Evolutionary conservation across 352 stramenopile genomes (phyloP), one percentile per base, ranked within the genome.

Genomic region (Globisporangium emineosum): DNA sequence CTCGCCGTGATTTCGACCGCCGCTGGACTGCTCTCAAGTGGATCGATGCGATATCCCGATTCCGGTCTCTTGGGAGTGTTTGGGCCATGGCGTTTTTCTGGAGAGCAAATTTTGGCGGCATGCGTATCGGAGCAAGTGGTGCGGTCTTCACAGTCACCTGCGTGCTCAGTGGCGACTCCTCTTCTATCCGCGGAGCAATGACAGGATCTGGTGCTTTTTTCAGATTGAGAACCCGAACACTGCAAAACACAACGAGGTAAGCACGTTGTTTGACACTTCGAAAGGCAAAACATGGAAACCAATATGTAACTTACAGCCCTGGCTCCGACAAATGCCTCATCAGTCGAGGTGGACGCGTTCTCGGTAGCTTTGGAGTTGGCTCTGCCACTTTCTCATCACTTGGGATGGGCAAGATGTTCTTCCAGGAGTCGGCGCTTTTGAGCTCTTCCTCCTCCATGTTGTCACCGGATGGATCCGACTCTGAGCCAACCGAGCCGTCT

Each of bases 381-480:
- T 66, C 42, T 2, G 9, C 17, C 9, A 8, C 17, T 32, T 13
- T 42, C 7, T 30, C 10, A 3, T 61, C 33, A 13, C 12, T 40
- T 1, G 29, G n/a, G 6, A 30, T 53, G 5, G 47, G 19, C 47
- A 57, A 27, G 21, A 67, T 58, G 25, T 17, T 57, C n/a, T 29
- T 52, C 62, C 62, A 67, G 3, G 56, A 52, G 3, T 51, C 5
- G 21, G 56, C 55, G 33, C 69, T 71, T 15, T 72, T 64, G 7
- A 85, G 69, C 40, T 81, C 75, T n/a, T 79, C 70, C 47, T 81
- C 67, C 47, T 90, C 84, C 66, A 83, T 87, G 66, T 89, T 83
- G 62, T 91, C 80, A 1, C 75, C 79, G 1, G 82, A 93, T 19
- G 80, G 82, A 57, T 93, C 83, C 0, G 84, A 91, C 54, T 93